Evolutionary conservation across 495 filamentous ascomycete genomes (phyloP), one percentile per base, ranked within the genome.

Genomic region (Polyplosphaeria fusca): DNA sequence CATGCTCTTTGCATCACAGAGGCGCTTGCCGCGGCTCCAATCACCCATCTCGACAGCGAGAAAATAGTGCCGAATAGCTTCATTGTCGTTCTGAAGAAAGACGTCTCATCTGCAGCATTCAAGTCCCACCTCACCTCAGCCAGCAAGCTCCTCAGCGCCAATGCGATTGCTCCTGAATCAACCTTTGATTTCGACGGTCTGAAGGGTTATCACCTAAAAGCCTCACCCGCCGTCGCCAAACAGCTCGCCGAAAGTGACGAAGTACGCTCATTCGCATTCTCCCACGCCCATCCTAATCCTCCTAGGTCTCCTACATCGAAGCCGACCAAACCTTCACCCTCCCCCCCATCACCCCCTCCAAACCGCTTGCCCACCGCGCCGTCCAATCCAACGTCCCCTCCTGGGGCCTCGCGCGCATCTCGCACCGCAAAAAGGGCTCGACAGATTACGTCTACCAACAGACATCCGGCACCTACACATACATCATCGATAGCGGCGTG

Each of bases 351-450:
- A 28, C 22, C 1, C 44, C 19, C n/a, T 4, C 13, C 23, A n/a
- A n/a, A n/a, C 19, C 5, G 20, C 9, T 45, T 9, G 26, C 54
- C 7, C 18, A 12, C 9, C 30, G 54, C 20, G 20, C 4, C 23
- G 45, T 50, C 12, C 62, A 65, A 50, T 23, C 52, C n/a, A 48
- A 50, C 32, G 58, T 58, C 18, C 52, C 62, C 5, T n/a, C n/a
- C n/a, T 65, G 54, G 53, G 47, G 47, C 19, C 52, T 65, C n/a
- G 58, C 58, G 9, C 59, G 62, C 19, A 58, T 65, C 41, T 54
- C 47, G 16, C 62, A 65, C 38, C 19, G 53, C 19, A 22, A 52
- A 11, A n/a, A 16, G 4, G 58, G 58, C 13, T 38, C 18, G 12
- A 48, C 38, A 16, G 59, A 61, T 3, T 62, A 65, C 38, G 47